A percentile compares a stretch with the other conserved stretches of the same genome.
phyloP scores from a whole-genome alignment of 1,284 basidiomycete genomes.

The Marasmius fiardii region DNA sequence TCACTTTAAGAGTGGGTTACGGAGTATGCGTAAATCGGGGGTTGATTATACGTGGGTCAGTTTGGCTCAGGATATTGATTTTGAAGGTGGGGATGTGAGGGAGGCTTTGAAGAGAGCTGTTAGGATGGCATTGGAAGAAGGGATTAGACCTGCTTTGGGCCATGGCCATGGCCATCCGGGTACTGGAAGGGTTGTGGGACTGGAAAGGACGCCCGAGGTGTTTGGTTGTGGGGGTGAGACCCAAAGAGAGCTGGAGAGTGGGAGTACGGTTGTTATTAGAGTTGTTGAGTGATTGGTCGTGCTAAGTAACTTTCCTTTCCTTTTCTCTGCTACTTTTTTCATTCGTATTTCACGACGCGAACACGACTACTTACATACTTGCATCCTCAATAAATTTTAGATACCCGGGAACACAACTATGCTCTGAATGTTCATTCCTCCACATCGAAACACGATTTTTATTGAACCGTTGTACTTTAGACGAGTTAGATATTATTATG shows the following conservation, averaged over 20 bases:
- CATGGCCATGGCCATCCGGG: too few species aligned
- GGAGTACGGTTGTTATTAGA: slow-evolving; percentile 36
- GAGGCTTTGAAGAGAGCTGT: slow-evolving; percentile 61
- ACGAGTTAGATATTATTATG: too few species aligned
- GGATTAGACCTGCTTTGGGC: slow-evolving; percentile 40
- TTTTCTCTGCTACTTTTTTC: too few species aligned
- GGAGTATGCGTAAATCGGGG: slow-evolving; percentile 48
- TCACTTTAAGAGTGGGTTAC: slow-evolving; percentile 66
- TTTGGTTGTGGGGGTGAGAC: slow-evolving; percentile 11
- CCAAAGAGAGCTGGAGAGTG: slow-evolving; percentile 29
- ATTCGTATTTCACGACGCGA: too few species aligned
- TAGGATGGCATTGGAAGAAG: slow-evolving; percentile 42
- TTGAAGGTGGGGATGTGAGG: slow-evolving; percentile 71
- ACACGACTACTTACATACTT: too few species aligned
- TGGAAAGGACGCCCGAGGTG: background rate
- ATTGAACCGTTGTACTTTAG: too few species aligned
- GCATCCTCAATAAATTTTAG: too few species aligned
- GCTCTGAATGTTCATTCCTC: too few species aligned
- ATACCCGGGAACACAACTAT: too few species aligned
- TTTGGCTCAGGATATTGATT: slow-evolving; percentile 70
- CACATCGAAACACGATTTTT: too few species aligned
- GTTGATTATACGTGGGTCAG: slow-evolving; percentile 76
- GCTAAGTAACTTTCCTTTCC: too few species aligned
- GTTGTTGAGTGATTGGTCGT: slow-evolving; percentile 31
- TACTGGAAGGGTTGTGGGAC: background rate